Evolutionary conservation across 106 monocot species (phyloP), one percentile per base, ranked within the genome.

Genomic region (Narthecium ossifragum): DNA sequence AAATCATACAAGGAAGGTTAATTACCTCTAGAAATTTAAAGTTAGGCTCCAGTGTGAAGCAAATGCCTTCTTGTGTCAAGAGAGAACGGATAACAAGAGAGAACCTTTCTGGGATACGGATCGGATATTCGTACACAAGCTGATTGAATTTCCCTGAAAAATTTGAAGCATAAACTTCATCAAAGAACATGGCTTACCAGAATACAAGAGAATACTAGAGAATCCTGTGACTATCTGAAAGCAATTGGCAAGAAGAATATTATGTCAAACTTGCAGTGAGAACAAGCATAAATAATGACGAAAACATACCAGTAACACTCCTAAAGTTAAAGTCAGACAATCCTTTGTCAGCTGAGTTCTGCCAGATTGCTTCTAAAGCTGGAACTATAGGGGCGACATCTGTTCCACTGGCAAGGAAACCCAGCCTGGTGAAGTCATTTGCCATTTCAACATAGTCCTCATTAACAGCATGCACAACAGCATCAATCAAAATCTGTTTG

Each of bases 401-500:
- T 4, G 87, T 98, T 71, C 87, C 96, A 67, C 82, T 87, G 50
- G 96, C 86, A 65, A 98, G 96, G 51, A 98, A 98, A 21, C 96
- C 96, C 60, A 98, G 96, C 69, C 96, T 83, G 9, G 91, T 98
- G 73, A 98, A 98, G 74, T 98, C 96, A 81, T 98, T 98, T 54
- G 96, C 96, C 96, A 98, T 98, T 74, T 98, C 96, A 66, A 66
- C 90, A 77, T 98, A 98, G 68, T 98, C 96, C 85, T 98, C 96
- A 63, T 98, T 98, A 47, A 98, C 91, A 68, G 96, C 96, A 77
- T 98, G 96, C 26, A 98, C 96, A 71, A 98, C 87, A 55, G 96
- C 96, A 81, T 98, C 96, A 38, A 91, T 91, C 55, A 98, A 56
- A 48, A 98, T 98, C 77, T 98, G 84, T 65, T 98, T 98, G 64